phyloP scores from a whole-genome alignment of 192 early-diverging fungal species.

The Coemansia sp. region DNA sequence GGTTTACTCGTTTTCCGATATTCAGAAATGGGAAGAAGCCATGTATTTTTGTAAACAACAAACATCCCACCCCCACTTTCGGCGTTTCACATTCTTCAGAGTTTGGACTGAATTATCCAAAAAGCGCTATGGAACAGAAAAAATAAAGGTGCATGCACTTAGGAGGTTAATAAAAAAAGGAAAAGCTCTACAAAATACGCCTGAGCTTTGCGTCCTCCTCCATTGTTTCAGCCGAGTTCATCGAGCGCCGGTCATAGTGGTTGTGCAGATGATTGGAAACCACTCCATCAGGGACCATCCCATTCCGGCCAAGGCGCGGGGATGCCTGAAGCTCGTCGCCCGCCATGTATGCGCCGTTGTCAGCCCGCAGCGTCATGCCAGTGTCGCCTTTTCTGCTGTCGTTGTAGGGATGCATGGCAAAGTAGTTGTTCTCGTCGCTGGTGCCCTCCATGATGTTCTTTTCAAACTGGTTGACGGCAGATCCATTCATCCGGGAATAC shows the following conservation, averaged over 20 bases:
- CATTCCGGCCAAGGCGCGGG: background rate
- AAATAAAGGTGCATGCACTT: no score
- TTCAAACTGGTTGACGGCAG: conserved; percentile 1
- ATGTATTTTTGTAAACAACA: no score
- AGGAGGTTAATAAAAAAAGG: background rate
- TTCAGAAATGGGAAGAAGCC: no score
- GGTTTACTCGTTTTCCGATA: no score
- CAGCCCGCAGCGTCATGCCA: background rate
- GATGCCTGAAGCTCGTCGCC: background rate
- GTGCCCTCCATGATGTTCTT: background rate
- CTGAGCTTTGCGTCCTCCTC: background rate
- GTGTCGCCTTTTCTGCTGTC: background rate
- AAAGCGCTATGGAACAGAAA: no score
- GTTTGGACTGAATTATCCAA: background rate
- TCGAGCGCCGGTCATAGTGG: background rate
- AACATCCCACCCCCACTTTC: no score
- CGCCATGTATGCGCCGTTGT: background rate
- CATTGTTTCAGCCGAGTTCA: background rate
- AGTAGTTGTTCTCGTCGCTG: background rate
- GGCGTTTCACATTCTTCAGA: no score
- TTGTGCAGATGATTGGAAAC: background rate
- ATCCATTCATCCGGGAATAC: conserved; percentile 13
- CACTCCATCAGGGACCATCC: background rate
- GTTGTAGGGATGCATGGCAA: background rate
- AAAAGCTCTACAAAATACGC: background rate